Conservation (phyloP, 2,329 filamentous ascomycete genomes). For the Aspergillus fructus region DNA sequence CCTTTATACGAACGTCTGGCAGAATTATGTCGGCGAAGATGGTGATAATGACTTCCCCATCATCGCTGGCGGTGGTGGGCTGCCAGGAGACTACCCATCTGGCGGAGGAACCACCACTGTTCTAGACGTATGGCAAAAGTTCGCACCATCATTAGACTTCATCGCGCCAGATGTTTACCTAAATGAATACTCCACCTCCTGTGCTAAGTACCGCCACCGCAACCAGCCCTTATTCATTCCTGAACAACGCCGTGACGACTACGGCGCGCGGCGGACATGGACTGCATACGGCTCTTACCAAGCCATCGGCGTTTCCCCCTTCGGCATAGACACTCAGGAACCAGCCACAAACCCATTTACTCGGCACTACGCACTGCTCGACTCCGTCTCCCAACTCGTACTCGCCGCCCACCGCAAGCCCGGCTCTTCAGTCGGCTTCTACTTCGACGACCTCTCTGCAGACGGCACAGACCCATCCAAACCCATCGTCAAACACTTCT, state of each 20-base stretch:
- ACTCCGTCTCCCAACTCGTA: slow-evolving; percentile 34
- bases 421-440: slow-evolving; percentile 42
- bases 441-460: slow-evolving; percentile 25
- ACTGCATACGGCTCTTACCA: slow-evolving; percentile 36
- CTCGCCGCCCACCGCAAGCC: slow-evolving; percentile 41
- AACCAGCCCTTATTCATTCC: slow-evolving; percentile 50
- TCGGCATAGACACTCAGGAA: slow-evolving; percentile 45
- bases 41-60: slow-evolving; percentile 34
- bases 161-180: slow-evolving; percentile 51
- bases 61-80: slow-evolving; percentile 44
- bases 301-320: slow-evolving; percentile 37
- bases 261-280: slow-evolving; percentile 43
- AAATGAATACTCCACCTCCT: slow-evolving; percentile 44
- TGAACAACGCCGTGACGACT: slow-evolving; percentile 49
- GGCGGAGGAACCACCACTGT: slow-evolving; percentile 46
- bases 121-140: slow-evolving; percentile 47
- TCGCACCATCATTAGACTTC: slow-evolving; percentile 48
- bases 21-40: slow-evolving; percentile 40
- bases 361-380: slow-evolving; percentile 41
- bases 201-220: slow-evolving; percentile 43
- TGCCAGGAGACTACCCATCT: slow-evolving; percentile 50
- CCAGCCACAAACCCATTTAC: slow-evolving; percentile 24
- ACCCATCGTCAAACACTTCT: slow-evolving; percentile 32
- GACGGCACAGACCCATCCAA: slow-evolving; percentile 16
- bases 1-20: slow-evolving; percentile 50